Evolutionary conservation across 1,284 basidiomycete species (phyloP).

Genomic region (Ganoderma multipileum): DNA sequence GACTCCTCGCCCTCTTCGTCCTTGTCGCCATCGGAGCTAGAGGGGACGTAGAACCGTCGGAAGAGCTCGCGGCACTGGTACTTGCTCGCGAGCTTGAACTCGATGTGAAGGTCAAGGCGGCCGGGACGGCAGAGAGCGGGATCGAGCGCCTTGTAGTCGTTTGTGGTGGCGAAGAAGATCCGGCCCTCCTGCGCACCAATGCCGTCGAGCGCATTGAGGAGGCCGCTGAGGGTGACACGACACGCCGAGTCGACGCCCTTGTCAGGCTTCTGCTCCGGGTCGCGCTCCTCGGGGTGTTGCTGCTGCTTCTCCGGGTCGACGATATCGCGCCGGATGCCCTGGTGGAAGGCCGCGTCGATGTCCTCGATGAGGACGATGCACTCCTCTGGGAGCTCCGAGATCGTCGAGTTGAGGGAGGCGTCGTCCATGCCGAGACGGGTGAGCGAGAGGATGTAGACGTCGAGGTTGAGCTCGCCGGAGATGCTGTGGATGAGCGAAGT

Average conservation of each 20-base stretch:
- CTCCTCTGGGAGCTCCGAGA: slow-evolving; percentile 68
- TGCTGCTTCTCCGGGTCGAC: slow-evolving; percentile 28
- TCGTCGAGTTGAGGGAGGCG: slow-evolving; percentile 60
- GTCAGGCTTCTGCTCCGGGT: slow-evolving; percentile 6
- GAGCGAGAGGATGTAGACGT: slow-evolving; percentile 81
- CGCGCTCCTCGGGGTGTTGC: slow-evolving; percentile 7
- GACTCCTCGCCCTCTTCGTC: slow-evolving; percentile 12
- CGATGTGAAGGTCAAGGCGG: slow-evolving; percentile 80
- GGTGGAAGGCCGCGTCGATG: slow-evolving; percentile 76
- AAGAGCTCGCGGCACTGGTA: slow-evolving; percentile 72
- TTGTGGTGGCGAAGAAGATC: slow-evolving; percentile 80
- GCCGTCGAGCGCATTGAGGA: slow-evolving; percentile 79
- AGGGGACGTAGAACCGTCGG: slow-evolving; percentile 60
- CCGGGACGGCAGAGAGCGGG: slow-evolving; percentile 79
- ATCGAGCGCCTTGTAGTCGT: slow-evolving; percentile 71
- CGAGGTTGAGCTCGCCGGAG: slow-evolving; percentile 76
- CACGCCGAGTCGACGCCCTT: slow-evolving; percentile 33
- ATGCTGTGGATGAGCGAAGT: slow-evolving; percentile 78
- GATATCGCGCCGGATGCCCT: slow-evolving; percentile 56
- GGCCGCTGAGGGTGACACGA: slow-evolving; percentile 70
- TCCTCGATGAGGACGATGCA: slow-evolving; percentile 85
- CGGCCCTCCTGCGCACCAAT: slow-evolving; percentile 80
- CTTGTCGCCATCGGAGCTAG: slow-evolving; percentile 37
- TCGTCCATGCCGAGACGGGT: slow-evolving; percentile 77
- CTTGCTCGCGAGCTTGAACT: slow-evolving; percentile 72